Percentiles rank a stretch among this genome's conserved stretches.
Evolutionary conservation across 306 rosid genomes (phyloP).

Genomic region (Pyrus communis): DNA sequence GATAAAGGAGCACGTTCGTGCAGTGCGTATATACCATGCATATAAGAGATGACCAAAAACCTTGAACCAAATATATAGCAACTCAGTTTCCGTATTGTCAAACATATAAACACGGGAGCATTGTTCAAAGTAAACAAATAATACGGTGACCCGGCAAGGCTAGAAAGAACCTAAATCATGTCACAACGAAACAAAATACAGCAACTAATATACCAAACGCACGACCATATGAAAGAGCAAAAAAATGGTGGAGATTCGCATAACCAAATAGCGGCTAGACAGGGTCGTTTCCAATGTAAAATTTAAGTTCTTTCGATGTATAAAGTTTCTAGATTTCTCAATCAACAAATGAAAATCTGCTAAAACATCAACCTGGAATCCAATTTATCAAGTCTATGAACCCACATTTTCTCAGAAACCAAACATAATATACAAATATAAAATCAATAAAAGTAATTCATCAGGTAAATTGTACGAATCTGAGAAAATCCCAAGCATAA

Average conservation of each 20-base stretch:
- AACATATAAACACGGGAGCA: background rate
- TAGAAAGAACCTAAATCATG: too few relatives aligned
- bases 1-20: background rate
- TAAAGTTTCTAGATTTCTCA: background rate
- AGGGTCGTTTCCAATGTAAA: background rate
- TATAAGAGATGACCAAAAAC: background rate
- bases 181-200: too few relatives aligned
- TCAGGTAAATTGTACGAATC: background rate
- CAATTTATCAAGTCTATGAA: background rate
- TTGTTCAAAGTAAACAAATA: background rate
- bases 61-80: background rate
- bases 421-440: background rate
- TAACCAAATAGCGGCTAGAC: background rate
- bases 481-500: background rate
- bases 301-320: background rate
- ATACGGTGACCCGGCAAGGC: too few relatives aligned
- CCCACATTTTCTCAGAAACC: background rate
- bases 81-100: background rate
- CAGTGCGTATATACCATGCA: background rate
- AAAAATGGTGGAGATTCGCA: too few relatives aligned
- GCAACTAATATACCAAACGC: too few relatives aligned
- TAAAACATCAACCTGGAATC: background rate
- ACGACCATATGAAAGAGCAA: too few relatives aligned
- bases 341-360: background rate
- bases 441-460: background rate